Evolutionary conservation across 495 filamentous ascomycete species (phyloP).

Genomic region (Penicillium goetzii): DNA sequence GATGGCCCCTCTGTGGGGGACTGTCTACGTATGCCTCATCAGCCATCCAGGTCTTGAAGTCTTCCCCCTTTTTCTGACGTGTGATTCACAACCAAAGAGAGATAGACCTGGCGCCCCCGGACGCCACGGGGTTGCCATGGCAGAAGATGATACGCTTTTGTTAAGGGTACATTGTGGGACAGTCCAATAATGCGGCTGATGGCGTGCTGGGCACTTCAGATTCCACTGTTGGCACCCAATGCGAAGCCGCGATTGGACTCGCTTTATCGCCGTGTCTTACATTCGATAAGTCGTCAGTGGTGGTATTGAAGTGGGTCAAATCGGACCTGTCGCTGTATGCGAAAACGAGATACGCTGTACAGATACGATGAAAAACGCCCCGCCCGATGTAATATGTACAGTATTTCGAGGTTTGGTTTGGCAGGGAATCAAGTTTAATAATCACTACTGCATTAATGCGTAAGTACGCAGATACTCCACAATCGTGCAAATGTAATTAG

Average conservation of each 20-base stretch:
- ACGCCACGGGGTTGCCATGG: constrained; percentile 3
- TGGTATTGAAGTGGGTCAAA: neutral
- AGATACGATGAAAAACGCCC: constrained; percentile 3
- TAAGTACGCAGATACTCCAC: neutral
- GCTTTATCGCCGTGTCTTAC: neutral
- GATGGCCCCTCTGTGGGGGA: neutral
- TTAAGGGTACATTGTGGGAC: neutral
- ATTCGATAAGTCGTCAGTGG: neutral
- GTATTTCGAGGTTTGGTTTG: neutral
- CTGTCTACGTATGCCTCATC: constrained; percentile 1
- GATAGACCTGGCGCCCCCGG: neutral
- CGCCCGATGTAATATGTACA: neutral
- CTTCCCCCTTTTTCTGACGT: neutral
- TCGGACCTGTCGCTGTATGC: neutral
- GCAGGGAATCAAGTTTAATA: neutral
- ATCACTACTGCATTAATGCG: neutral
- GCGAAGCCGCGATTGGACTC: neutral
- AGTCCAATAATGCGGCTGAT: neutral
- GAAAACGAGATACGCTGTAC: neutral
- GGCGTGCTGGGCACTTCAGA: neutral
- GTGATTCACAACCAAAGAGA: no score
- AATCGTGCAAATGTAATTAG: neutral
- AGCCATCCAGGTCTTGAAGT: neutral
- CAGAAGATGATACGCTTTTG: neutral
- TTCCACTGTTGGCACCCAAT: neutral